These are phyloP conservation scores for Capsicum rhomboideum DNA, from an alignment of 257 asterid species.

Conservation along the genomic window DNA sequence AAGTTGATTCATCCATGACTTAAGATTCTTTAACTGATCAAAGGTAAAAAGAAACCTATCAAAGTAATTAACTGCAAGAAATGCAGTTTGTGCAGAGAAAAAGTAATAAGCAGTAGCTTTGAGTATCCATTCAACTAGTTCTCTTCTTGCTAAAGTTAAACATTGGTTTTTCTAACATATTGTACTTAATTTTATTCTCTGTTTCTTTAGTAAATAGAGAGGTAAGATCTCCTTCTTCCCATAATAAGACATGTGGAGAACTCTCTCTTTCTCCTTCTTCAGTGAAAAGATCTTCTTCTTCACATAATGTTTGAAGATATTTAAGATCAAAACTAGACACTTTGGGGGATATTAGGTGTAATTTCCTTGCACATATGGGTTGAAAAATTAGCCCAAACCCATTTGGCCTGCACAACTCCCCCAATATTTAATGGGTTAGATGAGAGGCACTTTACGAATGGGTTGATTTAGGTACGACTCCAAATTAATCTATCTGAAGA, in stretches of 20 bases:
- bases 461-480: too few species aligned
- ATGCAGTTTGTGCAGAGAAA: conserved; percentile 59
- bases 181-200: conserved; percentile 18
- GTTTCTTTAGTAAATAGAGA: conserved; percentile 49
- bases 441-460: too few species aligned
- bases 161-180: conserved; percentile 16
- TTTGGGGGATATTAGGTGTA: too few species aligned
- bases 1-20: conserved; percentile 73
- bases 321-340: too few species aligned
- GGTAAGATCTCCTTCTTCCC: conserved; percentile 44
- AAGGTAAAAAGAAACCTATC: conserved; percentile 46
- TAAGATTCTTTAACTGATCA: conserved; percentile 19
- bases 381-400: too few species aligned
- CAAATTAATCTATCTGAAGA: too few species aligned
- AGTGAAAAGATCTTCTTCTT: conserved; percentile 16
- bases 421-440: too few species aligned
- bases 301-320: too few species aligned
- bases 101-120: conserved; percentile 38
- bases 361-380: too few species aligned
- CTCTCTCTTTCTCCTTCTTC: conserved; percentile 15
- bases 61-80: conserved; percentile 65
- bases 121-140: conserved; percentile 62
- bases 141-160: conserved; percentile 28
- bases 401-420: too few species aligned
- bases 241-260: conserved; percentile 17